phyloP scores from a whole-genome alignment of 331 rosid genomes.

The Acacia pycnantha region DNA sequence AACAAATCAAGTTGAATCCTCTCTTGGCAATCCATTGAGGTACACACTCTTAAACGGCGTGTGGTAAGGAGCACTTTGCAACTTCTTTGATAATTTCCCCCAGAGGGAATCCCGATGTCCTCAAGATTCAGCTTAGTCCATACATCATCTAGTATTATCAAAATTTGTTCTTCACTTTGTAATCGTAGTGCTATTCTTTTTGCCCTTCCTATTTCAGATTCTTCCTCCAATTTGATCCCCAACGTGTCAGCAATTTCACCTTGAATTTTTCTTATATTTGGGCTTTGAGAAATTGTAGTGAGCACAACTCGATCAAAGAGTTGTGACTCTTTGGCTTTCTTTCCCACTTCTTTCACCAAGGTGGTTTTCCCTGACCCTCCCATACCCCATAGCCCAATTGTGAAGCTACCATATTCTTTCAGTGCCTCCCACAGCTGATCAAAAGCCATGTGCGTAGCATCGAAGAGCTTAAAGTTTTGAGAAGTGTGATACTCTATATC shows the following conservation, averaged over 20 bases:
- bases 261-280: background rate
- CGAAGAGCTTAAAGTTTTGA: background rate
- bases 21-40: background rate
- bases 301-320: background rate
- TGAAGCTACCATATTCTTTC: background rate
- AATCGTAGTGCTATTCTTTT: background rate
- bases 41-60: background rate
- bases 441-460: background rate
- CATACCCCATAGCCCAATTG: too few relatives aligned
- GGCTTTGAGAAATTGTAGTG: background rate
- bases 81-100: background rate
- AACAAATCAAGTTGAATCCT: background rate
- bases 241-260: background rate
- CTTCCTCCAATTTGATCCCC: rapidly evolving
- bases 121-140: background rate
- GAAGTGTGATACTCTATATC: background rate
- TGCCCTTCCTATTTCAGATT: background rate
- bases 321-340: too few relatives aligned
- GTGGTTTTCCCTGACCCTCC: too few relatives aligned
- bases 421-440: background rate
- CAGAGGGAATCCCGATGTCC: background rate
- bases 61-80: background rate
- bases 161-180: background rate
- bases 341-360: too few relatives aligned
- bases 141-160: background rate